These are phyloP conservation scores for Dillenia suffruticosa DNA, from an alignment of 164 flowering plant species.

Conservation along the genomic window DNA sequence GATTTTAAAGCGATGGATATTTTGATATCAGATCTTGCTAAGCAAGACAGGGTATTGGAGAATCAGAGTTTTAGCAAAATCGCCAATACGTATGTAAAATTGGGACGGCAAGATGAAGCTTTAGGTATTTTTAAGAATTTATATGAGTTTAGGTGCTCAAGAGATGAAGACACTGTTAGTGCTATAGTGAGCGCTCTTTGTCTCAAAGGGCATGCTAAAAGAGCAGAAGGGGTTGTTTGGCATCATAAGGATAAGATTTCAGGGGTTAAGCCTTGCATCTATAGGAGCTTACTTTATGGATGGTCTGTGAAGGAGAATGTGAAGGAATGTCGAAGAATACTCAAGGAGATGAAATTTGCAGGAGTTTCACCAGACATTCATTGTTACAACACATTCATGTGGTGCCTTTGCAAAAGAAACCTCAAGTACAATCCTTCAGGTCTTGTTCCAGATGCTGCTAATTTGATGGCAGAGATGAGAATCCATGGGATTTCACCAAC, in stretches of 20 bases:
- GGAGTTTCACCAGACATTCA: constrained; percentile 40
- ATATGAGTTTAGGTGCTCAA: constrained; percentile 52
- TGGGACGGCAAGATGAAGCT: constrained; percentile 68
- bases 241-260: constrained; percentile 50
- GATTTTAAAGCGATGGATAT: constrained; percentile 57
- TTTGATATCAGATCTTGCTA: constrained; percentile 45
- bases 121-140: constrained; percentile 71
- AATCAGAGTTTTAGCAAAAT: constrained; percentile 44
- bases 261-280: constrained; percentile 37
- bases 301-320: constrained; percentile 57
- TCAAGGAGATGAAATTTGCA: constrained; percentile 54
- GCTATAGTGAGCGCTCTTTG: constrained; percentile 67
- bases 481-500: constrained; percentile 40
- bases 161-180: constrained; percentile 35
- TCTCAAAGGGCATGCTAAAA: constrained; percentile 61
- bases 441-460: constrained; percentile 59
- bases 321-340: constrained; percentile 52
- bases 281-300: constrained; percentile 53
- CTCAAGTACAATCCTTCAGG: constrained; percentile 63
- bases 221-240: constrained; percentile 60
- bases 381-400: constrained; percentile 58
- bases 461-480: constrained; percentile 75
- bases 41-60: constrained; percentile 51
- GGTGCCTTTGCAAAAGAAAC: constrained; percentile 58
- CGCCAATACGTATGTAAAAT: constrained; percentile 52